Percentiles rank a stretch among this genome's conserved stretches.
phyloP scores from a whole-genome alignment of 352 stramenopile genomes.

The Pythium apleroticum region DNA sequence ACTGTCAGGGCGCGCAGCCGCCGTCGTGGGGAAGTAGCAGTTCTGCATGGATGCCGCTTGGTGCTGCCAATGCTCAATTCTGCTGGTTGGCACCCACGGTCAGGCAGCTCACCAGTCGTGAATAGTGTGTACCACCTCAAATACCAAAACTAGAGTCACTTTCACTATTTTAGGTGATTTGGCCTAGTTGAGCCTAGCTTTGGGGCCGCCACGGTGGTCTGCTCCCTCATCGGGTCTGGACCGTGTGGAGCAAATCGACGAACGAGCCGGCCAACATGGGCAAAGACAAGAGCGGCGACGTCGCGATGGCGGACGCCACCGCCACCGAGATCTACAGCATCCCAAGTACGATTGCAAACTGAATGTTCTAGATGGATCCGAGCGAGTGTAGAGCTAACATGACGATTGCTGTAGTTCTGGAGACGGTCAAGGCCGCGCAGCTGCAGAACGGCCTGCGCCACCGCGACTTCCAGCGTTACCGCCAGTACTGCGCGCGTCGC shows the following conservation, averaged over 20 bases:
- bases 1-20: constrained; percentile 24
- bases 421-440: constrained; percentile 89
- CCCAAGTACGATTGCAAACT: constrained; percentile 28
- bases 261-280: constrained; percentile 21
- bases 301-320: constrained; percentile 30
- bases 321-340: constrained; percentile 30
- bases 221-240: constrained; percentile 7
- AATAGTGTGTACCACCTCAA: constrained; percentile 11
- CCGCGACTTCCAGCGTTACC: constrained; percentile 91
- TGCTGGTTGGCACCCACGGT: constrained; percentile 17
- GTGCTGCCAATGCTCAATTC: constrained; percentile 8
- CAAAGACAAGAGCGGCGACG: constrained; percentile 30
- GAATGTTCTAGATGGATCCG: background rate
- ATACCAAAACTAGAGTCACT: too few species aligned
- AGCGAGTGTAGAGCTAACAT: background rate
- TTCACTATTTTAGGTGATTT: too few species aligned
- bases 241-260: constrained; percentile 15
- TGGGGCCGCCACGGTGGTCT: background rate
- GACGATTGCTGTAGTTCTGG: constrained; percentile 49
- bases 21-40: constrained; percentile 72
- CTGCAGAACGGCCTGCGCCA: constrained; percentile 89
- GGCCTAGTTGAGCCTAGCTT: constrained; percentile 7
- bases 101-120: background rate
- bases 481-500: constrained; percentile 88
- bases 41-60: constrained; percentile 65